Base-by-base conservation (phyloP, 2,329 filamentous ascomycete genomes). In the Sphaerostilbella broomeana region DNA sequence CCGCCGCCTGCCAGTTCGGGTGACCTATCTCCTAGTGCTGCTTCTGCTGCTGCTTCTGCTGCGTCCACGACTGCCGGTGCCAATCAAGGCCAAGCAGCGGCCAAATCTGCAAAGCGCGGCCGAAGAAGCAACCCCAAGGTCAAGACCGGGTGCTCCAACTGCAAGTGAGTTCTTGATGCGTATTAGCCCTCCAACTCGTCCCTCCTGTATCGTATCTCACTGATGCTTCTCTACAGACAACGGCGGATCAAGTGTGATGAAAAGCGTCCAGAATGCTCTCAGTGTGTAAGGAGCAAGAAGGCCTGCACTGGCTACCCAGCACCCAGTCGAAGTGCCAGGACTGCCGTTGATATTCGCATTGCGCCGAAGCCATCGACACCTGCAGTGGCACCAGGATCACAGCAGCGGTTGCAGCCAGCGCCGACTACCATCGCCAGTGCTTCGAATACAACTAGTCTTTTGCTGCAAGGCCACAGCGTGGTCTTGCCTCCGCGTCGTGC, bases 201-300 rank as follows among this genome's bases (percentile, higher is more conserved):
- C 9, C 17, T 24, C 16, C 18, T 7, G 9, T 7, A 5, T 11
- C 16, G 11, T 10, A 22, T 25, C n/a, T 15, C n/a, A 25, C 20
- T 15, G 13, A 18, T 33, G 16, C 18, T 19, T n/a, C 12, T 42
- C 26, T 34, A 25, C 49, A 81, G 77, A 56, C 67, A 67, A 46
- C 67, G 77, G 48, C 69, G 75, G 46, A 79, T 83, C 46, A 83
- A 83, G 57, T 83, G 79, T 55, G 79, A 81, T 55, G 79, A 83
- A 58, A 65, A 59, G 46, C 73, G 78, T 39, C 79, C 79, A 6
- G 62, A 67, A 19, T 81, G 79, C 55, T 66, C 65, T 11, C 75
- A 79, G 54, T 83, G 79, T 51, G 62, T 74, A 22, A 68, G 70
- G 34, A 75, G 76, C 32, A 75, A 72, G 45, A 77, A 73, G 51